These are phyloP conservation scores for Endocladia muricata DNA, from an alignment of 31 red algal genomes.

Conservation along the genomic window DNA sequence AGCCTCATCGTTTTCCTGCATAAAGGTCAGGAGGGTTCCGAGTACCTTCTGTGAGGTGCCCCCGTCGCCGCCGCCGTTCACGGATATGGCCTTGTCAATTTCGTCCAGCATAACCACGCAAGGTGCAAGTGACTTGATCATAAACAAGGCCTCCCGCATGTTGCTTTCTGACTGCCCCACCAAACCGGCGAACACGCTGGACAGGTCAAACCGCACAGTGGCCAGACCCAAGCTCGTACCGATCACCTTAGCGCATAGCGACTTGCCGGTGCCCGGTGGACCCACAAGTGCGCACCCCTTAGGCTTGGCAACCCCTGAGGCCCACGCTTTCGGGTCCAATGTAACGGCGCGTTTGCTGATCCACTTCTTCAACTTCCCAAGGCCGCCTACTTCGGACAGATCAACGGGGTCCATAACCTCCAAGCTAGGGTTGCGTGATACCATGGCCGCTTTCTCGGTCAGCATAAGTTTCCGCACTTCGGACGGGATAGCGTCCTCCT, in stretches of 20 bases:
- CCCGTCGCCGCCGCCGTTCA: background rate
- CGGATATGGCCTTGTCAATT: background rate
- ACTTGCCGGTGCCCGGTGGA: conserved; percentile 1
- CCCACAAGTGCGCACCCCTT: background rate
- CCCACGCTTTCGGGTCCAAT: background rate
- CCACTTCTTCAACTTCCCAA: background rate
- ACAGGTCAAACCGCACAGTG: conserved; percentile 1
- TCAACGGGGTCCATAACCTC: conserved; percentile 4
- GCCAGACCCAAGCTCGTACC: background rate
- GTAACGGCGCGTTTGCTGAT: background rate
- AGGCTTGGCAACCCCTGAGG: background rate
- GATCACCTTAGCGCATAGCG: background rate
- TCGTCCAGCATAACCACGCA: conserved; percentile 7
- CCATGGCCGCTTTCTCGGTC: background rate
- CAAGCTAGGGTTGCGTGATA: background rate
- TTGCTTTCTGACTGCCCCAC: conserved; percentile 1
- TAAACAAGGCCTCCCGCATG: no score
- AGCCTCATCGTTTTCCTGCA: background rate
- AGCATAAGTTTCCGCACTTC: no score
- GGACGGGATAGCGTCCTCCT: background rate
- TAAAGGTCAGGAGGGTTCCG: background rate
- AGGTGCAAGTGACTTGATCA: no score
- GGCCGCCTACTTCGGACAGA: background rate
- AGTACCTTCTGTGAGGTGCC: background rate
- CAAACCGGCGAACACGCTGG: background rate